Evolutionary conservation across 371 early-diverging fungal species (phyloP).

Genomic region (Dinochytrium kinnereticum): DNA sequence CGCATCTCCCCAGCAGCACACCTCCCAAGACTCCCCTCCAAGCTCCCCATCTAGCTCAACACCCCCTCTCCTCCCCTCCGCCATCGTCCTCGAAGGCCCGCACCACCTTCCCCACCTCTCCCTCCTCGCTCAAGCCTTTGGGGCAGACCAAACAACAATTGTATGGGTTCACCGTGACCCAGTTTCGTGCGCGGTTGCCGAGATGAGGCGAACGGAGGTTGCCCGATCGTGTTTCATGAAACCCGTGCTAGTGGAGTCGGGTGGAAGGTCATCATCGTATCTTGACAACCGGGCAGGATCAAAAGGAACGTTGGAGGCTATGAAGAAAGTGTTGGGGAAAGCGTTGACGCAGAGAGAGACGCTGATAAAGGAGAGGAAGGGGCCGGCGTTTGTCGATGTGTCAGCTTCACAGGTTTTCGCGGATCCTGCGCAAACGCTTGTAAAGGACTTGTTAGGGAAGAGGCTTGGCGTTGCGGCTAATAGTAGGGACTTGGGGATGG

Average conservation of each 20-base stretch:
- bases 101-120: constrained; percentile 10
- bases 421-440: neutral
- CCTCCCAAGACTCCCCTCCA: neutral
- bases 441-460: neutral
- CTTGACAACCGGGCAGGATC: neutral
- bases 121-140: neutral
- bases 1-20: neutral
- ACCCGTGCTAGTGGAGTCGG: neutral
- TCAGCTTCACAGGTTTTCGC: neutral
- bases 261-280: neutral
- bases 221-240: constrained; percentile 1
- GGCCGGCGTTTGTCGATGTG: constrained; percentile 4
- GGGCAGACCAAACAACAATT: neutral
- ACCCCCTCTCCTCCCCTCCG: constrained; percentile 5
- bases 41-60: neutral
- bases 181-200: neutral
- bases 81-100: constrained; percentile 11
- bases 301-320: neutral
- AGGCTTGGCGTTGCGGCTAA: neutral
- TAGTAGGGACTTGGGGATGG: neutral
- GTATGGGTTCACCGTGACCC: constrained; percentile 19
- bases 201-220: neutral
- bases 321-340: neutral
- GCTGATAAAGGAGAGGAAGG: constrained; percentile 12
- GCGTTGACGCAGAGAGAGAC: neutral